Percentiles rank a stretch among this genome's conserved stretches.
Conservation (phyloP, 139 green algal genomes). For the Chloropicon primus region DNA sequence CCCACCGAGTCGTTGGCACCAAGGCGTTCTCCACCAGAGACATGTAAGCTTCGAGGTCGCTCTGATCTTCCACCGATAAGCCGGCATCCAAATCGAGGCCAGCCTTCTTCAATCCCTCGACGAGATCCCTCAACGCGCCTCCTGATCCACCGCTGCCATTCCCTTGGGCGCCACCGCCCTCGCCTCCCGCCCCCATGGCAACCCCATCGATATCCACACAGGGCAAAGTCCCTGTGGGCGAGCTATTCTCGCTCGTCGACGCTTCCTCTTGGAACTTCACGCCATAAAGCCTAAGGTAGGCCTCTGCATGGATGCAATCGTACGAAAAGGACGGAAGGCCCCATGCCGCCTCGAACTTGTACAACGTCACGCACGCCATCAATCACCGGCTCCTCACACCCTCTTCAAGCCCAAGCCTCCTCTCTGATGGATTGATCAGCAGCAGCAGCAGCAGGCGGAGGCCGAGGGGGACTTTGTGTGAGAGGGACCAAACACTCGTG, state of each 20-base stretch:
- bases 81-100: neutral
- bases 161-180: neutral
- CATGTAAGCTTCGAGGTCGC: neutral
- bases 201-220: neutral
- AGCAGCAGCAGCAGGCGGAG: no score
- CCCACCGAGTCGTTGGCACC: neutral
- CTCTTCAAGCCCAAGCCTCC: no score
- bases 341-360: neutral
- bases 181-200: neutral
- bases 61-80: neutral
- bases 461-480: no score
- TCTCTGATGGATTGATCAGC: no score
- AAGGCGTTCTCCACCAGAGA: neutral
- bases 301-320: neutral
- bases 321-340: neutral
- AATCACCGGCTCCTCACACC: neutral
- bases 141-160: neutral
- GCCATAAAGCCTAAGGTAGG: neutral
- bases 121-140: neutral
- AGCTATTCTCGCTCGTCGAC: neutral
- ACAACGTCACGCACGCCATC: neutral
- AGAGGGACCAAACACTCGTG: no score
- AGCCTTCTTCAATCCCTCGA: neutral
- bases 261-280: neutral
- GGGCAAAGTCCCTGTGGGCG: neutral